phyloP scores from a whole-genome alignment of 179 eudicot genomes.

The Monotropa hypopitys region DNA sequence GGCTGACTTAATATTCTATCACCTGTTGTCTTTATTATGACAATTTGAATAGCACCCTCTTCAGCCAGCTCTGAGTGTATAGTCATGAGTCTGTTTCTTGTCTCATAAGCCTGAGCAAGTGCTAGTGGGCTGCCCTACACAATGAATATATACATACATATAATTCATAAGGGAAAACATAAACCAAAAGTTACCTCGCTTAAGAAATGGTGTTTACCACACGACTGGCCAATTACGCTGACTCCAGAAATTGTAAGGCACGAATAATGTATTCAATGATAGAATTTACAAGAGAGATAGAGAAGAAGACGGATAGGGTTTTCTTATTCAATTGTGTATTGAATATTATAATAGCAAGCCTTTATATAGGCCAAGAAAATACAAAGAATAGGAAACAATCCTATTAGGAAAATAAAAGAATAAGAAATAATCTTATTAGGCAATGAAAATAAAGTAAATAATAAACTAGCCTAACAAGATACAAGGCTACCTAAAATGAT shows the following conservation, averaged over 20 bases:
- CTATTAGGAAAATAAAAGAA: no score
- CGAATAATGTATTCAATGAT: not conserved
- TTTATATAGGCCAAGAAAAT: no score
- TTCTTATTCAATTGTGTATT: no score
- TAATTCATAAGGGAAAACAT: slow-evolving; percentile 8
- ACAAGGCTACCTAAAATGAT: no score
- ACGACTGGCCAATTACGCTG: not conserved
- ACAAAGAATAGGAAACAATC: no score
- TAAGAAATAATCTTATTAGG: no score
- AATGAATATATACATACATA: slow-evolving; percentile 22
- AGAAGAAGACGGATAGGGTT: no score
- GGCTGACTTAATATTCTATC: slow-evolving; percentile 78
- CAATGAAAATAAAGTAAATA: no score
- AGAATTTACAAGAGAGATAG: no score
- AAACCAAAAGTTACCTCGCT: not conserved
- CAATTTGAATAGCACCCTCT: slow-evolving; percentile 82
- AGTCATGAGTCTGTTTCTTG: slow-evolving; percentile 60
- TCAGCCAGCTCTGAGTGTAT: slow-evolving; percentile 70
- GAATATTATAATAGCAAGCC: no score
- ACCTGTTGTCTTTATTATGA: slow-evolving; percentile 81
- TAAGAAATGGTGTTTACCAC: not conserved
- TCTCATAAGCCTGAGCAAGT: slow-evolving; percentile 94
- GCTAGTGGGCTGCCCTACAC: slow-evolving; percentile 90
- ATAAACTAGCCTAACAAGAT: no score
- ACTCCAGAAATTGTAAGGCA: not conserved